A percentile compares a stretch with the other conserved stretches of the same genome.
phyloP scores from a whole-genome alignment of 768 basidiomycete genomes.

The Steccherinum ochraceum region DNA sequence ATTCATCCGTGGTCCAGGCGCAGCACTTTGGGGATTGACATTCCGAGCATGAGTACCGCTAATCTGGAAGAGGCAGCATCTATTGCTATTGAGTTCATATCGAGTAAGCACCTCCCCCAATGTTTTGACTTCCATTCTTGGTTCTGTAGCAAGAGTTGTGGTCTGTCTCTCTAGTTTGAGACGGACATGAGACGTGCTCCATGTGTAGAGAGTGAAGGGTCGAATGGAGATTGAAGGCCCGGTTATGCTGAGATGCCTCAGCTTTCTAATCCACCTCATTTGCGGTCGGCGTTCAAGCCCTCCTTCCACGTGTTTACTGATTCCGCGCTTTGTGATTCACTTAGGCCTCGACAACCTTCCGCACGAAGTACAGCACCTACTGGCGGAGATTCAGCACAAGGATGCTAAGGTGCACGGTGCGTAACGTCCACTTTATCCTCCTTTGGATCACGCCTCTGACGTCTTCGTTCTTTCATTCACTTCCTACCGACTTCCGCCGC shows the following conservation, averaged over 20 bases:
- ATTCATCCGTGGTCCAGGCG: neutral
- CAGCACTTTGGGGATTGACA: neutral
- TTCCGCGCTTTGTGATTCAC: too few relatives aligned
- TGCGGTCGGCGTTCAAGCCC: too few relatives aligned
- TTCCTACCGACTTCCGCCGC: neutral
- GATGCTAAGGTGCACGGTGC: too few relatives aligned
- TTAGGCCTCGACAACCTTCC: constrained; percentile 46
- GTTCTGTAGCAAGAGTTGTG: too few relatives aligned
- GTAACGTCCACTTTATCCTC: neutral
- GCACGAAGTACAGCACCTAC: constrained; percentile 39
- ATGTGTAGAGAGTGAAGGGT: too few relatives aligned
- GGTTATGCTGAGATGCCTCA: too few relatives aligned
- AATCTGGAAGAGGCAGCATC: constrained; percentile 43
- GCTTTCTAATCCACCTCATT: too few relatives aligned
- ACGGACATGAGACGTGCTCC: too few relatives aligned
- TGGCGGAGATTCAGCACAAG: constrained; percentile 42
- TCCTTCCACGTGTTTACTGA: too few relatives aligned
- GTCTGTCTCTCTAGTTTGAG: too few relatives aligned
- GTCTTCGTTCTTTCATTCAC: neutral
- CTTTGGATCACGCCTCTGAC: neutral
- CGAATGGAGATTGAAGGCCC: too few relatives aligned
- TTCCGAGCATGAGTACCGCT: constrained; percentile 15
- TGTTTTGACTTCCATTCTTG: neutral
- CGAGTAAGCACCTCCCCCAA: constrained; percentile 28
- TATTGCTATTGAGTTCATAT: constrained; percentile 43